These are phyloP conservation scores for Verticillium longisporum DNA, from an alignment of 2,329 filamentous ascomycete genomes.

Conservation along the genomic window DNA sequence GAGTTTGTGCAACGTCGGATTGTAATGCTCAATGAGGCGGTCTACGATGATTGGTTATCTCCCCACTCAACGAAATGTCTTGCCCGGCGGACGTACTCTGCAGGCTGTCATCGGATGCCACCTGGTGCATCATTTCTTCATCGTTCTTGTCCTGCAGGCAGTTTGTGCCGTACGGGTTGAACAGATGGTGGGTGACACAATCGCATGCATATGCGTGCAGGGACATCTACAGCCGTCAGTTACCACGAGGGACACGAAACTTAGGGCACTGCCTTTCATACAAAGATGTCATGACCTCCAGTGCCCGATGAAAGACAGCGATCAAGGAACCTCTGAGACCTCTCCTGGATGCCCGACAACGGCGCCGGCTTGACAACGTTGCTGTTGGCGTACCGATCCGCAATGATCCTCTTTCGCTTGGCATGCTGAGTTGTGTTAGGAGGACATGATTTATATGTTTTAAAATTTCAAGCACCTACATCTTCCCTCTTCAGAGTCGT, in stretches of 20 bases:
- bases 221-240: conserved; percentile 6
- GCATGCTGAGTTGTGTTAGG: conserved; percentile 41
- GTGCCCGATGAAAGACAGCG: conserved; percentile 39
- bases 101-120: conserved; percentile 61
- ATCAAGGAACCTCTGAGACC: conserved; percentile 47
- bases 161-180: conserved; percentile 57
- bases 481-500: conserved; percentile 47
- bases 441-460: not conserved
- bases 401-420: conserved; percentile 54
- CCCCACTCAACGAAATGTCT: not conserved
- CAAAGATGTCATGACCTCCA: conserved; percentile 53
- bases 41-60: conserved; percentile 29
- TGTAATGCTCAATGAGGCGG: conserved; percentile 52
- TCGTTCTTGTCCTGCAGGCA: conserved; percentile 50
- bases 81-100: conserved; percentile 41
- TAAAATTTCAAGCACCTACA: conserved; percentile 24
- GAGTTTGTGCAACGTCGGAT: conserved; percentile 41
- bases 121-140: conserved; percentile 60
- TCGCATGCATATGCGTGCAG: conserved; percentile 65
- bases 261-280: conserved; percentile 22
- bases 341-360: conserved; percentile 49
- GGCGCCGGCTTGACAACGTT: conserved; percentile 53
- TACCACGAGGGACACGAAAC: not conserved
- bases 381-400: conserved; percentile 62
- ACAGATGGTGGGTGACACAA: conserved; percentile 63